Conservation (phyloP, 768 basidiomycete species). For the Agaricus bisporus region DNA sequence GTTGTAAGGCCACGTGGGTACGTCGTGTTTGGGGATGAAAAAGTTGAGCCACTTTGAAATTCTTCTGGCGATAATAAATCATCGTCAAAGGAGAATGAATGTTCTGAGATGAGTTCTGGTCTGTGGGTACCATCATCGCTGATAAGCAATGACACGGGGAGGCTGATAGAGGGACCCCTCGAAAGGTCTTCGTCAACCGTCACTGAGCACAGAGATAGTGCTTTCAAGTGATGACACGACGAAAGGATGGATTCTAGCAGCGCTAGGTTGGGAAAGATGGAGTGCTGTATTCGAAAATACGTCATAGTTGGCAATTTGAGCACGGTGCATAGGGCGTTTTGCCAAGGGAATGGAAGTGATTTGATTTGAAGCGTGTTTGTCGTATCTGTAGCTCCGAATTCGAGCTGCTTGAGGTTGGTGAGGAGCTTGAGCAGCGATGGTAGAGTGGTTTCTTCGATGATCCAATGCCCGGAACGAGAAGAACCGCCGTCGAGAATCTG, state of each 20-base stretch:
- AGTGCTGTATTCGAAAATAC: conserved; percentile 33
- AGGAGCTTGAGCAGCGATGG: conserved; percentile 29
- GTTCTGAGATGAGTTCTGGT: not conserved
- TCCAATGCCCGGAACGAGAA: conserved; percentile 26
- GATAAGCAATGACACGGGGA: not conserved
- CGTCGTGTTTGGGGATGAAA: not conserved
- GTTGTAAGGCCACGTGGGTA: conserved; percentile 4
- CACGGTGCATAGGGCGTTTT: conserved; percentile 28
- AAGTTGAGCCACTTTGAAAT: conserved; percentile 1
- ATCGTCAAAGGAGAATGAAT: not conserved
- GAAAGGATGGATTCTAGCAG: conserved; percentile 28
- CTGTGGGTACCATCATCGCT: conserved; percentile 1
- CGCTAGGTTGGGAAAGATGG: conserved; percentile 30
- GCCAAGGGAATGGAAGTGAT: conserved; percentile 27
- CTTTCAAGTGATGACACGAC: conserved; percentile 28
- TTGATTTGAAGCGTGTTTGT: conserved; percentile 25
- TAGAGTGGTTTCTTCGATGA: conserved; percentile 31
- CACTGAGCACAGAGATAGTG: conserved; percentile 30
- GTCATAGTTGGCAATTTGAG: conserved; percentile 27
- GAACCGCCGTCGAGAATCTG: conserved; percentile 14
- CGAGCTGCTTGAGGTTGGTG: conserved; percentile 30
- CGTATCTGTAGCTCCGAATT: conserved; percentile 29
- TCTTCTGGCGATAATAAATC: not conserved
- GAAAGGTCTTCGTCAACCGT: conserved; percentile 21
- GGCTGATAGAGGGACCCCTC: not conserved